Base-by-base conservation (phyloP, 2,329 filamentous ascomycete genomes). In the Colletotrichum siamense region DNA sequence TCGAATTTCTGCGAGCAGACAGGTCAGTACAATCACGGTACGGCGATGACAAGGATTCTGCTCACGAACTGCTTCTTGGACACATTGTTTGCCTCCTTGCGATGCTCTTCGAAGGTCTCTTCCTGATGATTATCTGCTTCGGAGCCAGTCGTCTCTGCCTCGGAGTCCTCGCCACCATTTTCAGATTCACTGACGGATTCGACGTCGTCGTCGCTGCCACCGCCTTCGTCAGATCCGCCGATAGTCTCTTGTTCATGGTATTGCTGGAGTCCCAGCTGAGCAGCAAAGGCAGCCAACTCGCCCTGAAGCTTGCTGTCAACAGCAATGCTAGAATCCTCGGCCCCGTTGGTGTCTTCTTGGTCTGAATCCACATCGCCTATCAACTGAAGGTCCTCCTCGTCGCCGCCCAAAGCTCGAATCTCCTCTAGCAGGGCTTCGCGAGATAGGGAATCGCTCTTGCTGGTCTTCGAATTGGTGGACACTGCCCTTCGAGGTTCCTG, bases 391-490 rank as follows among this genome's bases (percentile, higher is more conserved):
- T 94, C 93, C 57, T 91, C 88, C 82, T 94, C 91, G 69, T 93
- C 91, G 16, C 93, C 93, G 5, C 92, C 93, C 3, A 94, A 85
- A 16, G 91, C 91, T 78, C 89, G 87, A 77, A 94, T 94, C 80
- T 94, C 93, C 72, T 91, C 89, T 9, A 94, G 84, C 6, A 94
- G 85, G 15, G 83, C 81, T 36, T 86, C 84, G n/a, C 83, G 79
- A 10, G 76, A 74, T 15, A 78, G 66, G 12, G 28, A 15, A 9
- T 64, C 59, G 15, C 49, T 61, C 13, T 61, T 69, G 30, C 62
- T 59, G 65, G 16, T 55, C 30, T 52, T 65, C n/a, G 28, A n/a
- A 79, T 81, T 84, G 63, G 79, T 73, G 30, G 69, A 78, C 28
- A 76, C 65, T 10, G 75, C 79, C 18, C 81, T 61, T 24, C 18